A percentile compares a stretch with the other conserved stretches of the same genome.
phyloP scores from a whole-genome alignment of 2,329 filamentous ascomycete genomes.

The Eutypella sp. region DNA sequence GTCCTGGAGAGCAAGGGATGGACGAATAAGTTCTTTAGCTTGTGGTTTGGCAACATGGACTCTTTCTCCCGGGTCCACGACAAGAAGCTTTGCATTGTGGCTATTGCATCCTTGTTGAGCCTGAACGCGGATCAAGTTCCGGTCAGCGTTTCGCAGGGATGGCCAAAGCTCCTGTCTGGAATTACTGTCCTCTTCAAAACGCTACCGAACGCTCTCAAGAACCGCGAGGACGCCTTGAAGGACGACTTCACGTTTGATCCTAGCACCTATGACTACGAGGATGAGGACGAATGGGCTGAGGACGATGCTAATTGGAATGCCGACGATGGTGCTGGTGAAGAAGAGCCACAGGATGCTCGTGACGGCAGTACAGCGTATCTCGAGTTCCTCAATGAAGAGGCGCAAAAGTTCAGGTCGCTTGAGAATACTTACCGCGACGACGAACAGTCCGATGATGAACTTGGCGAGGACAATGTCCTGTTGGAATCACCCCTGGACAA shows the following conservation, averaged over 20 bases:
- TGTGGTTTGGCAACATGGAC: conserved; percentile 97
- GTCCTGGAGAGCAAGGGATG: conserved; percentile 86
- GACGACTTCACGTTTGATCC: conserved; percentile 76
- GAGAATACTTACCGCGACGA: conserved; percentile 35
- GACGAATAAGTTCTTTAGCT: conserved; percentile 98
- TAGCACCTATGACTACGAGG: conserved; percentile 55
- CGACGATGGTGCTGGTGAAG: conserved; percentile 61
- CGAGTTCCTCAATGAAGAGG: conserved; percentile 93
- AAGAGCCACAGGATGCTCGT: conserved; percentile 62
- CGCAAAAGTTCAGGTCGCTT: conserved; percentile 74
- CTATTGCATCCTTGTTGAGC: conserved; percentile 80
- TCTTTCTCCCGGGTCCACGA: conserved; percentile 92
- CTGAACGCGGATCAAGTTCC: conserved; percentile 79
- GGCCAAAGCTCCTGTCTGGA: conserved; percentile 83
- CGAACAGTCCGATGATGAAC: conserved; percentile 76
- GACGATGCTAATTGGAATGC: conserved; percentile 78
- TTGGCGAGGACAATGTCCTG: conserved; percentile 86
- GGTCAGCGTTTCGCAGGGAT: conserved; percentile 87
- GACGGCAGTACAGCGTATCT: conserved; percentile 93
- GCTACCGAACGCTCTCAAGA: conserved; percentile 79
- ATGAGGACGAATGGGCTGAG: conserved; percentile 77
- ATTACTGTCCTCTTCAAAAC: conserved; percentile 90
- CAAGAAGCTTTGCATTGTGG: conserved; percentile 96
- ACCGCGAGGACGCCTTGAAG: conserved; percentile 85
- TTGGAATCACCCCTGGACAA: conserved; percentile 94